Evolutionary conservation across 148 eudicot species (phyloP).

Genomic region (Silene latifolia): DNA sequence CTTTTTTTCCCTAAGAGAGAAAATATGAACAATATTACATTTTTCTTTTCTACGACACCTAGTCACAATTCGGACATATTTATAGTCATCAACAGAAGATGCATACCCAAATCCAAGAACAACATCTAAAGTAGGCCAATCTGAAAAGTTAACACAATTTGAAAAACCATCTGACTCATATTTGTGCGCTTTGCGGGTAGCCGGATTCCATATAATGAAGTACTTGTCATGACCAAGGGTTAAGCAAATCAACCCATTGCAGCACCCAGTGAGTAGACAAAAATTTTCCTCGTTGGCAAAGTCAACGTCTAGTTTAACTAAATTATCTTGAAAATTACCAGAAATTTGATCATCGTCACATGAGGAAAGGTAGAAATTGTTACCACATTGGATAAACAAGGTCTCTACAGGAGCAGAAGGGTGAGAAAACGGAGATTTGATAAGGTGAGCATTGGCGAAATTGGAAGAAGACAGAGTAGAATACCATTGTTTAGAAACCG

Average conservation of each 20-base stretch:
- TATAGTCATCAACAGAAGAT: constrained; percentile 5
- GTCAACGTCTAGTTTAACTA: neutral
- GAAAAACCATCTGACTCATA: neutral
- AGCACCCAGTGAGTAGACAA: neutral
- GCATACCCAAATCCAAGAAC: constrained; percentile 5
- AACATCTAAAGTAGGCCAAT: no score
- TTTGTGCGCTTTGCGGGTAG: neutral
- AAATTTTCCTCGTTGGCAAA: neutral
- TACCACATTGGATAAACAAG: neutral
- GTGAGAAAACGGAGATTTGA: neutral
- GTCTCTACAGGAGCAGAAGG: neutral
- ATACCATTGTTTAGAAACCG: neutral
- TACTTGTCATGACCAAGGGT: neutral
- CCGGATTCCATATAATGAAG: constrained; percentile 5
- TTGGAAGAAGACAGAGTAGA: neutral
- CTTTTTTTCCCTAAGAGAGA: no score
- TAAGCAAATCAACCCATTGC: constrained; percentile 5
- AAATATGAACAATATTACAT: no score
- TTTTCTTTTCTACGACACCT: no score
- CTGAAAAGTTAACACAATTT: no score
- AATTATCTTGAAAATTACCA: neutral
- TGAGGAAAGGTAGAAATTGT: neutral
- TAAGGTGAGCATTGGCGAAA: neutral
- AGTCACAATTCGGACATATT: neutral
- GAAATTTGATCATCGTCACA: neutral